Evolutionary conservation across 23 red algal genomes (phyloP).

Genomic region (Gracilaria gracilis): DNA sequence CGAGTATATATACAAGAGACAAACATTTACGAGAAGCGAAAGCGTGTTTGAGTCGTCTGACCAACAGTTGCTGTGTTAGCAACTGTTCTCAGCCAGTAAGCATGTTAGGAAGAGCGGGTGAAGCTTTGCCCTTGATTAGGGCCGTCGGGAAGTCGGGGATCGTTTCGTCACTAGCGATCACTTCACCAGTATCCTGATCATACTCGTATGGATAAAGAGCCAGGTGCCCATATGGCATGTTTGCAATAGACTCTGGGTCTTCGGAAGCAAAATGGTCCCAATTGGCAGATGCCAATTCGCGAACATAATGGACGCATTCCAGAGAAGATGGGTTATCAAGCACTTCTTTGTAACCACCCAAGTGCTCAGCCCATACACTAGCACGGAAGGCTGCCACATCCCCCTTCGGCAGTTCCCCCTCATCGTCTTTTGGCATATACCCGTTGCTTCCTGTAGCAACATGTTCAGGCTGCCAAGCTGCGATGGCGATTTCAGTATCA

Average conservation of each 20-base stretch:
- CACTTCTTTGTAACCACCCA: constrained; percentile 54
- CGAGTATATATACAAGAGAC: background rate
- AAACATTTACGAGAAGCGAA: background rate
- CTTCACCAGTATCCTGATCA: constrained; percentile 56
- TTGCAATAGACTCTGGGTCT: constrained; percentile 14
- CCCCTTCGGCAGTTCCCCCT: constrained; percentile 48
- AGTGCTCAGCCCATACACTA: constrained; percentile 75
- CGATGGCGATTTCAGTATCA: constrained; percentile 80
- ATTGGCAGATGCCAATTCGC: constrained; percentile 52
- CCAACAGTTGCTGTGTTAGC: background rate
- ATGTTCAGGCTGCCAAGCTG: constrained; percentile 78
- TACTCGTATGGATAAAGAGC: constrained; percentile 65
- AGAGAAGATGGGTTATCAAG: constrained; percentile 69
- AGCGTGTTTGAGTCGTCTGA: background rate
- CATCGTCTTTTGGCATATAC: constrained; percentile 21
- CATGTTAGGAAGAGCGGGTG: constrained; percentile 69
- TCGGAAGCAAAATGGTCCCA: constrained; percentile 72
- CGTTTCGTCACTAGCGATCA: constrained; percentile 4
- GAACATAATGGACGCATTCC: constrained; percentile 65
- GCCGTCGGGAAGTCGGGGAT: constrained; percentile 71
- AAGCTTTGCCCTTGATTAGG: constrained; percentile 65
- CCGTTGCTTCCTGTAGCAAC: constrained; percentile 57
- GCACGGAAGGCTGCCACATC: constrained; percentile 81
- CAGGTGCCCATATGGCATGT: constrained; percentile 75
- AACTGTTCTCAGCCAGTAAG: constrained; percentile 46